These are phyloP conservation scores for Stachybotrys chlorohalonatus DNA, from an alignment of 2,329 filamentous ascomycete species.

Conservation along the genomic window DNA sequence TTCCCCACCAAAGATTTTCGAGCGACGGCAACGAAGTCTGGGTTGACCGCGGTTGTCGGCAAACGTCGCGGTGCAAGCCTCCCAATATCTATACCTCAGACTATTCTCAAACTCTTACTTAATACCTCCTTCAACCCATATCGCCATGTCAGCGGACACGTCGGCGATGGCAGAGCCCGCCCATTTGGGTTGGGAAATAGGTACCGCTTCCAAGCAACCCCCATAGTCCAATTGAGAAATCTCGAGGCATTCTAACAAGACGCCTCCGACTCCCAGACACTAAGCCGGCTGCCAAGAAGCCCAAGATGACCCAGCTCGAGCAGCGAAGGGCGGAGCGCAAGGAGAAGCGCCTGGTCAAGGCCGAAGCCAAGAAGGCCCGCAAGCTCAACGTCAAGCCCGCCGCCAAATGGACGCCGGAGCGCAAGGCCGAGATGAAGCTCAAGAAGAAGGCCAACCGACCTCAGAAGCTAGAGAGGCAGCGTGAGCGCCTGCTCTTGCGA, in stretches of 20 bases:
- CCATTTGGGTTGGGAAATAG: not conserved
- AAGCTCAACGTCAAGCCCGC: conserved; percentile 21
- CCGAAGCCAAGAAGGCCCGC: conserved; percentile 27
- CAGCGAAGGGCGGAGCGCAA: conserved; percentile 17
- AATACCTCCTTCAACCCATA: not conserved
- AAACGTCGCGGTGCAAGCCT: too few species aligned
- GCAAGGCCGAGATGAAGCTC: conserved; percentile 21
- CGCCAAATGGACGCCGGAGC: conserved; percentile 23
- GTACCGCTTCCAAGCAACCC: not conserved
- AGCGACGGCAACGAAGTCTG: too few species aligned
- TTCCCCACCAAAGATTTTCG: not conserved
- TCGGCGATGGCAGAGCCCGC: not conserved
- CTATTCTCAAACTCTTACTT: not conserved
- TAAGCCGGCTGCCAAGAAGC: not conserved
- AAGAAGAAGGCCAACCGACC: conserved; percentile 15
- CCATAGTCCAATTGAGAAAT: too few species aligned
- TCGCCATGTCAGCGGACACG: not conserved
- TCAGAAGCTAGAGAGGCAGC: conserved; percentile 28
- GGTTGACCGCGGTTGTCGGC: too few species aligned
- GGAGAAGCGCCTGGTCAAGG: conserved; percentile 25
- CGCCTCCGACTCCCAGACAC: not conserved
- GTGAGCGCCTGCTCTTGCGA: conserved; percentile 25
- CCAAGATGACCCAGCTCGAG: not conserved
- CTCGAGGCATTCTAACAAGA: not conserved
- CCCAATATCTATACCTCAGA: too few species aligned